phyloP scores from a whole-genome alignment of 2,329 filamentous ascomycete genomes.

The Chrysosphaeria jannelii region DNA sequence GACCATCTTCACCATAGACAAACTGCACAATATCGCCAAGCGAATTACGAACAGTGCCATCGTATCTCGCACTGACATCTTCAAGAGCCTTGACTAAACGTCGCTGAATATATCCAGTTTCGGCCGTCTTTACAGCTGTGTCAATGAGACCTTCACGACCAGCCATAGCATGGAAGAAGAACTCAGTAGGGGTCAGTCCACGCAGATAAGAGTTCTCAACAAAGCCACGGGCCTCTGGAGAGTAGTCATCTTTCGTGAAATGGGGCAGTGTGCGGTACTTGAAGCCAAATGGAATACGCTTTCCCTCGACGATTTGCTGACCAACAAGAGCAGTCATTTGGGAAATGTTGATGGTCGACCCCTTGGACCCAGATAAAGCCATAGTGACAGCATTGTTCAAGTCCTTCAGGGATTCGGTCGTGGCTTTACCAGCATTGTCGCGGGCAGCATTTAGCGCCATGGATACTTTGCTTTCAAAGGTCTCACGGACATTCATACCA shows the following conservation, averaged over 20 bases:
- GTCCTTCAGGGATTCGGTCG: constrained; percentile 78
- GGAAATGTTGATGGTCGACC: constrained; percentile 96
- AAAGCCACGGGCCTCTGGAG: constrained; percentile 83
- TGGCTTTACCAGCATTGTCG: constrained; percentile 83
- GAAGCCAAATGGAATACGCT: constrained; percentile 97
- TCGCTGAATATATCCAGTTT: constrained; percentile 96
- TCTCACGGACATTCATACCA: constrained; percentile 95
- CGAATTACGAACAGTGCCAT: constrained; percentile 90
- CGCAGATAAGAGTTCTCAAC: constrained; percentile 97
- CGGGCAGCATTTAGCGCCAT: constrained; percentile 81
- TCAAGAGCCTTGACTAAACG: constrained; percentile 94
- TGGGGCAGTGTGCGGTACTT: constrained; percentile 92
- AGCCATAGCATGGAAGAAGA: constrained; percentile 99
- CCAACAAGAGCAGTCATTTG: constrained; percentile 98
- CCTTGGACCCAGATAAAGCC: constrained; percentile 90
- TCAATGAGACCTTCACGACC: constrained; percentile 98
- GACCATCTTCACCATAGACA: constrained; percentile 86
- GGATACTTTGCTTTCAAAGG: constrained; percentile 91
- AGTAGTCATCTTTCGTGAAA: constrained; percentile 98
- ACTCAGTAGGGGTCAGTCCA: constrained; percentile 80
- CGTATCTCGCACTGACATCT: constrained; percentile 92
- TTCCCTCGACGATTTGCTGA: constrained; percentile 93
- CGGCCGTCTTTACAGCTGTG: constrained; percentile 95
- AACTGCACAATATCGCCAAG: constrained; percentile 92
- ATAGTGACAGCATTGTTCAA: constrained; percentile 91